Evolutionary conservation across 2,329 filamentous ascomycete genomes (phyloP).

Genomic region (Hypoxylon sp.): DNA sequence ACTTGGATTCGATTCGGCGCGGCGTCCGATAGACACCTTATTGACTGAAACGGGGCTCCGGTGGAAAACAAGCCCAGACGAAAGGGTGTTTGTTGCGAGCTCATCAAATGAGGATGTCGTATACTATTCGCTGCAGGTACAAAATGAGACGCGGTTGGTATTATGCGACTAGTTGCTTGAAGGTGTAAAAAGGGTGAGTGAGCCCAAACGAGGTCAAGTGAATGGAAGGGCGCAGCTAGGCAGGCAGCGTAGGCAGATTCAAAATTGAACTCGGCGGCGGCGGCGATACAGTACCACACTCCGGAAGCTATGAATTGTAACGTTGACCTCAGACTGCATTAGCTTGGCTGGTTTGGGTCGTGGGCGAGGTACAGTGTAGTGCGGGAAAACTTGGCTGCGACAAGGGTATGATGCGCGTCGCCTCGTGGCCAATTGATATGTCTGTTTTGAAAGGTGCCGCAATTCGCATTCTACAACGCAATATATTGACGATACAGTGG

Average conservation of each 20-base stretch:
- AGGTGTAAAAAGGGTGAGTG: conserved; percentile 8
- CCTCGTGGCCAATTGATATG: conserved; percentile 43
- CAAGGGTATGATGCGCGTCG: conserved; percentile 47
- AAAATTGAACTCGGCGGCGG: conserved; percentile 30
- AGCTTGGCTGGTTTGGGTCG: conserved; percentile 32
- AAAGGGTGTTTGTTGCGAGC: conserved; percentile 12
- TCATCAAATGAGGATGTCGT: conserved; percentile 21
- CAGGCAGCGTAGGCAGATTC: conserved; percentile 13
- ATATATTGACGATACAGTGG: conserved; percentile 15
- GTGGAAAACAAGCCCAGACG: conserved; percentile 15
- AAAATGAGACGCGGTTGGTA: conserved; percentile 9
- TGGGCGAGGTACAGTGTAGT: conserved; percentile 40
- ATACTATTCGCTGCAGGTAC: conserved; percentile 24
- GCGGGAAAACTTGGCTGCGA: conserved; percentile 39
- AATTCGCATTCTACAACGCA: conserved; percentile 28
- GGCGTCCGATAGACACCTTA: conserved; percentile 27
- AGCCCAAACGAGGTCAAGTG: conserved; percentile 3
- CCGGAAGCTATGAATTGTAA: conserved; percentile 47
- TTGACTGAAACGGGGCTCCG: conserved; percentile 14
- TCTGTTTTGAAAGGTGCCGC: conserved; percentile 20
- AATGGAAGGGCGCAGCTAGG: conserved; percentile 29
- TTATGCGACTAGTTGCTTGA: conserved; percentile 12
- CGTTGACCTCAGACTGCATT: conserved; percentile 49
- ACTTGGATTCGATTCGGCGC: conserved; percentile 24
- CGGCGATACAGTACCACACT: conserved; percentile 34